Percentiles rank a stretch among this genome's conserved stretches.
phyloP scores from a whole-genome alignment of 441 rosid species.

The Populus hybrid region DNA sequence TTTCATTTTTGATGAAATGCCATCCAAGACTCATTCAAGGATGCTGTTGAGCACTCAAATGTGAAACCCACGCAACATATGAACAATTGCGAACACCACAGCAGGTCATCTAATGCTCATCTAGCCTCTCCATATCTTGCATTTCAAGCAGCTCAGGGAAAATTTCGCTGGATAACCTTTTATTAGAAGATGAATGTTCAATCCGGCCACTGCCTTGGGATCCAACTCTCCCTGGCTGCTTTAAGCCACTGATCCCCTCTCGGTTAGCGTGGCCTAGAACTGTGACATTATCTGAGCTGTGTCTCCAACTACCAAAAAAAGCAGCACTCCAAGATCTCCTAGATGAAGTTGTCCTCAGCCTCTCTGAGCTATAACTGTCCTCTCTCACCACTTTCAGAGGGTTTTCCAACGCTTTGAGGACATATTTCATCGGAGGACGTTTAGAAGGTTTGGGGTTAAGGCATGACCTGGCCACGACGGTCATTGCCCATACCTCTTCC shows the following conservation, averaged over 20 bases:
- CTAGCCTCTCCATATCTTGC: constrained; percentile 45
- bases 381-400: constrained; percentile 89
- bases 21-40: too few species aligned
- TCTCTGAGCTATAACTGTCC: constrained; percentile 53
- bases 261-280: constrained; percentile 23
- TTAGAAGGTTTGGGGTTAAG: constrained; percentile 80
- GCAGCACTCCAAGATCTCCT: constrained; percentile 86
- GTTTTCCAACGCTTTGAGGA: constrained; percentile 82
- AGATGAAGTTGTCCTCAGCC: constrained; percentile 75
- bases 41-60: too few species aligned
- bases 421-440: constrained; percentile 80
- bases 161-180: constrained; percentile 65
- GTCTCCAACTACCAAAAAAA: constrained; percentile 86
- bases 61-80: neutral
- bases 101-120: constrained; percentile 24
- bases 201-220: constrained; percentile 54
- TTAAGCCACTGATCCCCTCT: constrained; percentile 30
- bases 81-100: neutral
- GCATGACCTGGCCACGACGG: constrained; percentile 89
- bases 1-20: too few species aligned
- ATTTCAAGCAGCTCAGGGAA: constrained; percentile 65
- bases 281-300: constrained; percentile 51
- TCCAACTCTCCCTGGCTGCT: constrained; percentile 58
- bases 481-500: constrained; percentile 99
- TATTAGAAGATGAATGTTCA: constrained; percentile 62